Evolutionary conservation across 2,329 filamentous ascomycete genomes (phyloP), one percentile per base, ranked within the genome.

Genomic region (Teratosphaeria epicoccoides): DNA sequence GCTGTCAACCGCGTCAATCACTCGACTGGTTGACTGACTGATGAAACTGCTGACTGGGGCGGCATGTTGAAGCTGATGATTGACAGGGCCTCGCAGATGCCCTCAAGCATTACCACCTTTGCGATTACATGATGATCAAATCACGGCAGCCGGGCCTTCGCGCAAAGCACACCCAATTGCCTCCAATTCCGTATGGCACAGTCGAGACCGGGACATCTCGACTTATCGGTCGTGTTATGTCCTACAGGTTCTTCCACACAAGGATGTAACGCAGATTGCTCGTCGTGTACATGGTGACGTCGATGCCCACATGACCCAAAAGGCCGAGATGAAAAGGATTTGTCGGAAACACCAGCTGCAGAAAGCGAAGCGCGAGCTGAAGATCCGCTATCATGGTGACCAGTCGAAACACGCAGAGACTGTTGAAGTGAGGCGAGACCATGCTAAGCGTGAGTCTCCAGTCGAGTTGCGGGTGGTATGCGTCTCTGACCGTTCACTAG

Each of bases 1-100:
- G n/a, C n/a, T n/a, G n/a, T n/a, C n/a, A n/a, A n/a, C n/a, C n/a
- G n/a, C n/a, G n/a, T 6, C 26, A 7, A 28, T 28, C 12, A 6
- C 9, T 6, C 2, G 6, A 28, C 49, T 48, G 14, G 49, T 43
- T 20, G n/a, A 2, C 20, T 9, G 26, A 6, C 17, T 17, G 26
- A 17, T 28, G 26, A 28, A 3, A 10, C n/a, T n/a, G n/a, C 20
- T 9, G 26, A 6, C 17, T 17, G 26, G 12, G 9, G 26, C 9
- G 2, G 9, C 2, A 6, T 6, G 26, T 12, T 28, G 26, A 28
- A 7, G 12, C 9, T 28, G 26, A 28, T 12, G 12, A 12, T 17
- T 11, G 4, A 80, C 97, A 57, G 55, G 51, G 24, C 6, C 50
- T 55, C 6, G 37, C 55, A 11, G 37, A 57, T 1, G 55, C 55